phyloP scores from a whole-genome alignment of 148 eudicot species.

The Rhododendron ovatum region DNA sequence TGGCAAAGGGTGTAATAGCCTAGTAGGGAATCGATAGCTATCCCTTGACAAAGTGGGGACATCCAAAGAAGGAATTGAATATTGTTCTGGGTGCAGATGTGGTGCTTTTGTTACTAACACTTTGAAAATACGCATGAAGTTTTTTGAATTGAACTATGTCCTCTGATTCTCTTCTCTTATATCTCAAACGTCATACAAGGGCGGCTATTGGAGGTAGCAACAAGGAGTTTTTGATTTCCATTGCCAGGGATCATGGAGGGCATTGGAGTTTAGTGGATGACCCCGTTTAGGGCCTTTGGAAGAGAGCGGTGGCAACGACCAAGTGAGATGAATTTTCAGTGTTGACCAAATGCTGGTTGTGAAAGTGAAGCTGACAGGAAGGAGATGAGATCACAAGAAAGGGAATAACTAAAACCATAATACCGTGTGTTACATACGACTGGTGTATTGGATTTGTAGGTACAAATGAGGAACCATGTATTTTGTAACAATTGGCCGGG shows the following conservation, averaged over 20 bases:
- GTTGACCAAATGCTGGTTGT: not conserved
- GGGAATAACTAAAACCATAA: not conserved
- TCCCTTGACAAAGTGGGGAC: not conserved
- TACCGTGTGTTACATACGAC: not conserved
- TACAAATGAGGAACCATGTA: not conserved
- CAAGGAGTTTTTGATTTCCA: not conserved
- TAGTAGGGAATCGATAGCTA: not conserved
- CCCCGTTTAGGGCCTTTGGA: not conserved
- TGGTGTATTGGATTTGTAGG: not conserved
- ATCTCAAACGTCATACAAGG: not conserved
- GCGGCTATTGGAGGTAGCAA: not conserved
- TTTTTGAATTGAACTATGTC: not conserved
- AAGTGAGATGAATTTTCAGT: not conserved
- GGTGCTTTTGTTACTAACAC: not conserved
- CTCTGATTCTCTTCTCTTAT: not conserved
- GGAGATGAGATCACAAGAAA: not conserved
- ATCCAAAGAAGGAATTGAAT: constrained; percentile 1
- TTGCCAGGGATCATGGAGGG: not conserved
- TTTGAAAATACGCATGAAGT: not conserved
- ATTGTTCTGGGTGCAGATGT: not conserved
- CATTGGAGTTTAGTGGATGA: not conserved
- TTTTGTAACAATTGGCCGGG: not conserved
- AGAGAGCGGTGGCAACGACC: not conserved
- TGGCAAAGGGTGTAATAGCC: not conserved
- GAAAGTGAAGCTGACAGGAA: not conserved